These are phyloP conservation scores for Lodderomyces margitis DNA, from an alignment of 1,139 yeast species.

Conservation along the genomic window DNA sequence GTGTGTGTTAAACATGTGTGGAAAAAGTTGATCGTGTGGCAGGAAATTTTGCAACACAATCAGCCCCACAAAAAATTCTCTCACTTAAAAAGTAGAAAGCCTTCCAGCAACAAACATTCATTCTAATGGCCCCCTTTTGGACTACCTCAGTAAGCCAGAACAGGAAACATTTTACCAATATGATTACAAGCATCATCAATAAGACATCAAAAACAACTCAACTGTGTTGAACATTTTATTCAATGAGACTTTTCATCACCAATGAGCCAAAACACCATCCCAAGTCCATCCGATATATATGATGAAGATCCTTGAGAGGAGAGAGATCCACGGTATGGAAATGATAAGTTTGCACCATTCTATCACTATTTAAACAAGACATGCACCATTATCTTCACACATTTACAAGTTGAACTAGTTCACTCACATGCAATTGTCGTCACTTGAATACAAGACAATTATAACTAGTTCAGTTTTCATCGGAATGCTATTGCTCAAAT, in stretches of 20 bases:
- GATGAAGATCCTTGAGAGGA: constrained; percentile 40
- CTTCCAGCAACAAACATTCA: too few relatives aligned
- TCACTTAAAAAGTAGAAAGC: neutral
- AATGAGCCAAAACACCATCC: constrained; percentile 34
- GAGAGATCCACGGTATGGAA: constrained; percentile 32
- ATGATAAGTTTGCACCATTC: constrained; percentile 26
- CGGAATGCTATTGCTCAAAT: too few relatives aligned
- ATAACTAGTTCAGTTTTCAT: too few relatives aligned
- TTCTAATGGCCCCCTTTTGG: neutral
- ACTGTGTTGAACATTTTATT: constrained; percentile 28
- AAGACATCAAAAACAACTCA: constrained; percentile 29
- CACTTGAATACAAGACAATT: too few relatives aligned
- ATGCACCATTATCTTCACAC: constrained; percentile 31
- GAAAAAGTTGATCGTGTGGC: neutral
- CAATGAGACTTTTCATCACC: constrained; percentile 31
- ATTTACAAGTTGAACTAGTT: constrained; percentile 23
- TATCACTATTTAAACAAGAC: constrained; percentile 27
- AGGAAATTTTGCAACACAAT: constrained; percentile 1
- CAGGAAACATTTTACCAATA: constrained; percentile 23
- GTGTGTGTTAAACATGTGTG: neutral
- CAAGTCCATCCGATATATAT: constrained; percentile 61
- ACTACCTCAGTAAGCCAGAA: neutral
- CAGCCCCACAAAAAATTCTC: neutral
- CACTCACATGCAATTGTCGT: constrained; percentile 28
- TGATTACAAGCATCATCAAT: constrained; percentile 28